These are phyloP conservation scores for Calonectria crousiana DNA, from an alignment of 2,329 filamentous ascomycete genomes.

Conservation along the genomic window DNA sequence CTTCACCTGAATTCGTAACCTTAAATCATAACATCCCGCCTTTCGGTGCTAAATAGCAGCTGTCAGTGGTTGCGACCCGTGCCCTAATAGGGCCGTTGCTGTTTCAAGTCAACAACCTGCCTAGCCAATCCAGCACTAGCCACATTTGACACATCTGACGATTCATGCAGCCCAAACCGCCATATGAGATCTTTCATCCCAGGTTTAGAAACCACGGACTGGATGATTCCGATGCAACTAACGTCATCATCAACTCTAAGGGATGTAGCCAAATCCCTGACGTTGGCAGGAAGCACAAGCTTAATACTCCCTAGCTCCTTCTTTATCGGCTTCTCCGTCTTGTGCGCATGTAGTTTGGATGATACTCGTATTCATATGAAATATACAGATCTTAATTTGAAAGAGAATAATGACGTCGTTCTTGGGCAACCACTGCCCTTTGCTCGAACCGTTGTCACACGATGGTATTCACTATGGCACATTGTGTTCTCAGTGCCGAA, in stretches of 20 bases:
- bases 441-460: neutral
- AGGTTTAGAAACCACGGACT: neutral
- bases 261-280: neutral
- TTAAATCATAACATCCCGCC: neutral
- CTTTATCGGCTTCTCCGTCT: neutral
- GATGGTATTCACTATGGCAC: neutral
- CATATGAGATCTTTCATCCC: neutral
- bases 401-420: neutral
- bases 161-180: slow-evolving; percentile 15
- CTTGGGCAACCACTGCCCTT: neutral
- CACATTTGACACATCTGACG: neutral
- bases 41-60: neutral
- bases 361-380: slow-evolving; percentile 8
- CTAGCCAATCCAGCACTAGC: neutral
- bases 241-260: neutral
- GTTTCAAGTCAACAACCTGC: slow-evolving; percentile 7
- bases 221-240: neutral
- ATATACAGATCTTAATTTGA: neutral
- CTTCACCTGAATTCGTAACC: neutral
- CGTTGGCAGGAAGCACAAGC: neutral
- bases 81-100: neutral
- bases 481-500: neutral
- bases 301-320: neutral
- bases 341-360: neutral
- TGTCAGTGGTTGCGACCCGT: neutral